Percentiles rank a stretch among this genome's conserved stretches.
Evolutionary conservation across 1,284 basidiomycete species (phyloP).

Genomic region (Sparassis latifolia): DNA sequence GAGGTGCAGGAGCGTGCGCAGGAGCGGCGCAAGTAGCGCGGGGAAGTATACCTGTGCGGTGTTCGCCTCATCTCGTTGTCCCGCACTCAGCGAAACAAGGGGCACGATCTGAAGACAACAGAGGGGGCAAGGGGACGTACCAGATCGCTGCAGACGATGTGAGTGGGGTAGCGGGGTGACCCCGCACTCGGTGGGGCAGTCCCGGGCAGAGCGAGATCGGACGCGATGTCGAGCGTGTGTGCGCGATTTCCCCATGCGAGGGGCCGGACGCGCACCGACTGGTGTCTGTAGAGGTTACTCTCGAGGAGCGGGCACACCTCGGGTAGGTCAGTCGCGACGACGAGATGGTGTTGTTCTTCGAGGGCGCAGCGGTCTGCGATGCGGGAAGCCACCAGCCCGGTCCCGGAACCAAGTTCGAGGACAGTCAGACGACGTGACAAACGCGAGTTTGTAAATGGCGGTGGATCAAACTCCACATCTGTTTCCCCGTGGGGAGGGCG

Average conservation of each 20-base stretch:
- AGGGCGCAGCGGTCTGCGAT: conserved; percentile 30
- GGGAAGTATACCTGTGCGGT: conserved; percentile 65
- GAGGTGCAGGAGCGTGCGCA: conserved; percentile 62
- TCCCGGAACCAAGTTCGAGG: conserved; percentile 70
- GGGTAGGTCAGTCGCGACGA: conserved; percentile 66
- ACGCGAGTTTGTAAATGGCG: conserved; percentile 22
- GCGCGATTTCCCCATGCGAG: conserved; percentile 59
- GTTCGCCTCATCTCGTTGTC: neutral
- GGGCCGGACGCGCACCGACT: conserved; percentile 35
- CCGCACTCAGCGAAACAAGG: conserved; percentile 1
- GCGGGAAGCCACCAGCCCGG: conserved; percentile 52
- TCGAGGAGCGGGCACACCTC: conserved; percentile 61
- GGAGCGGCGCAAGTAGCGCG: conserved; percentile 60
- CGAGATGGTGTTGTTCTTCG: conserved; percentile 7
- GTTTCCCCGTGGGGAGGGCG: conserved; percentile 17
- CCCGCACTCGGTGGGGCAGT: neutral
- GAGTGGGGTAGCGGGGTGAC: conserved; percentile 35
- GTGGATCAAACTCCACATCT: conserved; percentile 50
- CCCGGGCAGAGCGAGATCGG: conserved; percentile 21
- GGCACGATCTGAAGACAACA: neutral
- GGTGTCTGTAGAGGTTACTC: conserved; percentile 35
- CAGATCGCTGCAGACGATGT: conserved; percentile 71
- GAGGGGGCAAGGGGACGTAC: conserved; percentile 33
- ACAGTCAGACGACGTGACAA: conserved; percentile 23
- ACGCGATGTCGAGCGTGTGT: conserved; percentile 34